Evolutionary conservation across 2,329 filamentous ascomycete genomes (phyloP).

Genomic region (Apiospora arundinis): DNA sequence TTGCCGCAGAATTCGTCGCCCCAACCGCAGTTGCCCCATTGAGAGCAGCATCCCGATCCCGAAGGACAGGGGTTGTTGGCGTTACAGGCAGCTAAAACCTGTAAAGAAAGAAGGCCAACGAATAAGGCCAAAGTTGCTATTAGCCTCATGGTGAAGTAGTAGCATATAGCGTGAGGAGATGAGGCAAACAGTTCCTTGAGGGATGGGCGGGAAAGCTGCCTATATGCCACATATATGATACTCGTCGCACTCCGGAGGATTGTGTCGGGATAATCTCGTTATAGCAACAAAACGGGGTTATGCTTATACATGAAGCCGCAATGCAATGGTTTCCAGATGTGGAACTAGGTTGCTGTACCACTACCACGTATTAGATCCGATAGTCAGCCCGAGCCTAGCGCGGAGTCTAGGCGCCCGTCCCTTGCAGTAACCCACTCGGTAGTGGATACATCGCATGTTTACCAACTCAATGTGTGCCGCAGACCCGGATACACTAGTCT

Average conservation of each 20-base stretch:
- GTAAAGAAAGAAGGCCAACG: conserved; percentile 7
- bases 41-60: background rate
- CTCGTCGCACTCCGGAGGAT: background rate
- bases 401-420: background rate
- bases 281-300: background rate
- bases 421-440: background rate
- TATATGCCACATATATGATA: background rate
- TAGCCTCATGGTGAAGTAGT: background rate
- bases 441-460: background rate
- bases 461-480: background rate
- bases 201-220: background rate
- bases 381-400: background rate
- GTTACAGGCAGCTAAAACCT: background rate
- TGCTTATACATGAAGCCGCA: background rate
- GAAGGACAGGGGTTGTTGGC: background rate
- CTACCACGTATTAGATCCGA: too few relatives aligned
- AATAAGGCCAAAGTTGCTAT: background rate
- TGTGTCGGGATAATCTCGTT: background rate
- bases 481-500: background rate
- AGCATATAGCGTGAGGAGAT: background rate
- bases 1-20: conserved; percentile 1
- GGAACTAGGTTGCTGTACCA: too few relatives aligned
- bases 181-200: background rate
- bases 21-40: conserved; percentile 11
- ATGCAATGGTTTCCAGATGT: background rate